phyloP scores from a whole-genome alignment of 345 rosid species.

The Melaleuca quinquenervia region DNA sequence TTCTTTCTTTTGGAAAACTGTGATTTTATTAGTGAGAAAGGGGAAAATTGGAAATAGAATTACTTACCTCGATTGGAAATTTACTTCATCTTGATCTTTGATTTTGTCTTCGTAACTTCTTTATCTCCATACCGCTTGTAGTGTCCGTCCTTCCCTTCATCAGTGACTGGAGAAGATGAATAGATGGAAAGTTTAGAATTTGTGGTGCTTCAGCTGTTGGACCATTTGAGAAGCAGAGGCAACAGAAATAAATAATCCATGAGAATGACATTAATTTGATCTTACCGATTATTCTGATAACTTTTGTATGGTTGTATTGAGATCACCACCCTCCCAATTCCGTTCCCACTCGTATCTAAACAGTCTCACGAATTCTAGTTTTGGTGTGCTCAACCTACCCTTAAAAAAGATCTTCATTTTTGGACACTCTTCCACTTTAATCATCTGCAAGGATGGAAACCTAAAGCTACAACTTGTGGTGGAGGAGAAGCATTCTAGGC shows the following conservation, averaged over 20 bases:
- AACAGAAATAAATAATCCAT: too few relatives aligned
- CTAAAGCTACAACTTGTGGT: background rate
- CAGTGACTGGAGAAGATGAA: too few relatives aligned
- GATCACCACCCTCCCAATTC: background rate
- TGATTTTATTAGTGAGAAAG: background rate
- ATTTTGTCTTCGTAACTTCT: background rate
- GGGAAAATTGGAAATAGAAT: too few relatives aligned
- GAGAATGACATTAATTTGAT: background rate
- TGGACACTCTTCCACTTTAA: background rate
- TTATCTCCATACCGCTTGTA: background rate
- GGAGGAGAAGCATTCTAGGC: background rate
- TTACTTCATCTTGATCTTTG: background rate
- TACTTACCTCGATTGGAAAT: too few relatives aligned
- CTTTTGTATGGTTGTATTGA: background rate
- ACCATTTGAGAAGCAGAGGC: rapidly evolving
- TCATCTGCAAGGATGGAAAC: rapidly evolving
- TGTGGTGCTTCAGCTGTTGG: background rate
- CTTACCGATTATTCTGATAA: background rate
- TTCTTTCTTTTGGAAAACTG: too few relatives aligned
- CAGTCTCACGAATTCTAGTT: rapidly evolving
- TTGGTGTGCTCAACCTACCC: rapidly evolving
- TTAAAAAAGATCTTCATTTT: background rate
- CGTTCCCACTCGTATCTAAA: rapidly evolving
- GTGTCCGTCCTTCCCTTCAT: background rate
- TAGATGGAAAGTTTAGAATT: background rate